These are phyloP conservation scores for Dendrobium nobile DNA, from an alignment of 106 monocot species.

Conservation along the genomic window DNA sequence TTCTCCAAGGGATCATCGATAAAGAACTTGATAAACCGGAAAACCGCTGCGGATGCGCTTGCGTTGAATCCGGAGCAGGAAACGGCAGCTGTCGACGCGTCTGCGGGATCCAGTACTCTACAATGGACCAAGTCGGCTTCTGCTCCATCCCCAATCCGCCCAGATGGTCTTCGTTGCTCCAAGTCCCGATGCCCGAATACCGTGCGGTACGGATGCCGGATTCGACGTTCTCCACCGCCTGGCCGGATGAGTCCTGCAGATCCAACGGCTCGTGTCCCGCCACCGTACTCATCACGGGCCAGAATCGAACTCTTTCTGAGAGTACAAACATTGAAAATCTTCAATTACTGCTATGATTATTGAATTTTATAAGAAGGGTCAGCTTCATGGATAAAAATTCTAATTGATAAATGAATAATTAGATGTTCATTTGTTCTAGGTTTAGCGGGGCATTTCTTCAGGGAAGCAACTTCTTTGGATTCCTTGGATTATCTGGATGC, in stretches of 20 bases:
- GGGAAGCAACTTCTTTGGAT: conserved; percentile 7
- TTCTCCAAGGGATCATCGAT: conserved; percentile 34
- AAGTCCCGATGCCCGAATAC: conserved; percentile 34
- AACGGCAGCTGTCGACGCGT: conserved; percentile 23
- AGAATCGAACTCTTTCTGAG: conserved; percentile 32
- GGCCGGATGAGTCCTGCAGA: conserved; percentile 40
- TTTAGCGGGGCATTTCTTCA: conserved; percentile 29
- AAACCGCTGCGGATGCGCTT: conserved; percentile 40
- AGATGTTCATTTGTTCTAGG: conserved; percentile 10
- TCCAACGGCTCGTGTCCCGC: conserved; percentile 34
- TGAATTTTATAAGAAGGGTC: too few relatives aligned
- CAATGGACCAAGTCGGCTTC: conserved; percentile 24
- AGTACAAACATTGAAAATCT: conserved; percentile 16
- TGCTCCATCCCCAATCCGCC: conserved; percentile 43
- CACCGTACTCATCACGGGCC: conserved; percentile 39
- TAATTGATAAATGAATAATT: neutral
- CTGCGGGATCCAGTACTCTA: conserved; percentile 52
- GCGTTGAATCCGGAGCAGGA: conserved; percentile 10
- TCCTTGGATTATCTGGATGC: conserved; percentile 27
- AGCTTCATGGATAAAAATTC: neutral
- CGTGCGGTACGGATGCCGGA: conserved; percentile 14
- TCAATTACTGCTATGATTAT: neutral
- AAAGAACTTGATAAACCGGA: conserved; percentile 38
- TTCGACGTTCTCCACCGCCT: neutral
- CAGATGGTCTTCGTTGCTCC: conserved; percentile 44